Percentiles rank a stretch among this genome's conserved stretches.
Conservation (phyloP, 176 grass and related monocot species). For the Phoenix dactylifera region DNA sequence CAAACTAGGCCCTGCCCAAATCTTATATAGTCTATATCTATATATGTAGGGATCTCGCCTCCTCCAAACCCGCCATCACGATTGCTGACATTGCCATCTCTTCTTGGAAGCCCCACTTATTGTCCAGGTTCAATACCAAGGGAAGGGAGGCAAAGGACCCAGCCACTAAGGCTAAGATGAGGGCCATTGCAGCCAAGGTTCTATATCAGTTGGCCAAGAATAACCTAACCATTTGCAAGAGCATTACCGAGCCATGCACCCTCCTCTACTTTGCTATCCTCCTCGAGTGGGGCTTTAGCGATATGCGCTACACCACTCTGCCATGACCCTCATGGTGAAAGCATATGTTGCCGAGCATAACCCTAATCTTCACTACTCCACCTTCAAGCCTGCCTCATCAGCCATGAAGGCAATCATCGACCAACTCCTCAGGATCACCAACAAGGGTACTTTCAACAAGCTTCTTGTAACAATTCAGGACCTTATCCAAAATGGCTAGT, state of each 20-base stretch:
- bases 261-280: constrained; percentile 1
- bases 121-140: too few species aligned
- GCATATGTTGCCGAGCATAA: not conserved
- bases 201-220: constrained; percentile 1
- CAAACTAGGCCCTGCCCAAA: too few species aligned
- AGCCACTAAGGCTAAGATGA: not conserved
- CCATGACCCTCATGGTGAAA: not conserved
- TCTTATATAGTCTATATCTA: too few species aligned
- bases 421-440: not conserved
- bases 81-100: too few species aligned
- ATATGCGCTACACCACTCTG: not conserved
- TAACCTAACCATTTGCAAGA: not conserved
- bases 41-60: too few species aligned
- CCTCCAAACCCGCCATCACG: too few species aligned
- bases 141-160: too few species aligned
- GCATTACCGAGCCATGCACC: not conserved
- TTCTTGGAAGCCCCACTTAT: too few species aligned
- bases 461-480: too few species aligned
- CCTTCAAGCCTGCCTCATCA: not conserved
- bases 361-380: not conserved
- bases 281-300: not conserved
- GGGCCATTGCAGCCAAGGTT: constrained; percentile 3
- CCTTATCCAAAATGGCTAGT: too few species aligned
- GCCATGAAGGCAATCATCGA: not conserved
- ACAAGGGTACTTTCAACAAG: not conserved